A percentile compares a stretch with the other conserved stretches of the same genome.
These are phyloP conservation scores for Suillus bovinus DNA, from an alignment of 768 basidiomycete species.

Conservation along the genomic window DNA sequence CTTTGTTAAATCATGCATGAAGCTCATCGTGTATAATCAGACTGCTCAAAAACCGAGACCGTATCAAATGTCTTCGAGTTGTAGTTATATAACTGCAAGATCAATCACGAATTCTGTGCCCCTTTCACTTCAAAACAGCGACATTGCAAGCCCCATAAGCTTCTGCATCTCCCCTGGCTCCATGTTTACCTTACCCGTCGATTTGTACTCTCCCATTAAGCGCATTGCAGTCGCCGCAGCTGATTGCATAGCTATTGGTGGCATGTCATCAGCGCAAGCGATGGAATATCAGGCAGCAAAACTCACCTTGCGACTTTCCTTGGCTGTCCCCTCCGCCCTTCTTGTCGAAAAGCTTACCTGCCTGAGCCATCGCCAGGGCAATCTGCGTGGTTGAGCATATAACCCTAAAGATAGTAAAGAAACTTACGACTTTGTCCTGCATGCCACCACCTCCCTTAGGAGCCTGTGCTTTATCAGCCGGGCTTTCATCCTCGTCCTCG, in stretches of 20 bases:
- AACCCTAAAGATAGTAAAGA: not conserved
- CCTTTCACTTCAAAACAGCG: constrained; percentile 18
- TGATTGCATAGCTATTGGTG: constrained; percentile 30
- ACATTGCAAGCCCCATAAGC: constrained; percentile 29
- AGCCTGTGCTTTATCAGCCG: constrained; percentile 9
- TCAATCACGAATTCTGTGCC: not conserved
- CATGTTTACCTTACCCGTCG: constrained; percentile 22
- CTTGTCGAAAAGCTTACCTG: constrained; percentile 34
- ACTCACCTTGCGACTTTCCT: constrained; percentile 30
- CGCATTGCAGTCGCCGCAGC: constrained; percentile 33
- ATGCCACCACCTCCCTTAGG: constrained; percentile 18
- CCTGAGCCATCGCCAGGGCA: constrained; percentile 33
- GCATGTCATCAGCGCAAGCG: not conserved
- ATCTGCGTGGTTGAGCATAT: constrained; percentile 17
- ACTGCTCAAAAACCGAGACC: not conserved
- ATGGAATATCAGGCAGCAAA: not conserved
- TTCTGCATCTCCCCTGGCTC: constrained; percentile 31
- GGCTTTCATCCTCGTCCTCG: constrained; percentile 17
- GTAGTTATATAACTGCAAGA: not conserved
- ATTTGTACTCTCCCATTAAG: constrained; percentile 25
- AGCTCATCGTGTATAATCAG: not conserved
- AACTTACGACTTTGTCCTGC: constrained; percentile 33
- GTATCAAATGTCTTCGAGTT: not conserved
- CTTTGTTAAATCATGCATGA: not conserved
- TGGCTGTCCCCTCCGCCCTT: constrained; percentile 22